Evolutionary conservation across 1,284 basidiomycete genomes (phyloP), one percentile per base, ranked within the genome.

Genomic region (Sanghuangporus baumii): DNA sequence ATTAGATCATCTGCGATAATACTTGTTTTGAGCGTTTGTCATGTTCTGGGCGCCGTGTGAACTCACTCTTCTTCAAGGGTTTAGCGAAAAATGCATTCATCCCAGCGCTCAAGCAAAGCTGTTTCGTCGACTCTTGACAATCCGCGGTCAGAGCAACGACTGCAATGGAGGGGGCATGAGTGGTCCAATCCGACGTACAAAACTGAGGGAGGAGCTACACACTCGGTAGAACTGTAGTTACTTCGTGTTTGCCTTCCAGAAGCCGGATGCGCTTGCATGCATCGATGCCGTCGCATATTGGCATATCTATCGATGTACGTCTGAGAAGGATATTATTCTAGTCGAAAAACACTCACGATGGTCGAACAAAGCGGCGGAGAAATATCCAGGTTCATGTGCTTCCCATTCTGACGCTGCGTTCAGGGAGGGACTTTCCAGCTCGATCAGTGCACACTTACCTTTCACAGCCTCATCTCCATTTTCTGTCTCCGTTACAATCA

Each of bases 51-150:
- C 7, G n/a, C 0, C 26, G 6, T 5, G 6, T 48, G 31, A 9
- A 74, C 82, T 65, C 64, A 86, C 86, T 74, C 71, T 83, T 85
- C 69, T 78, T 82, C 43, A 88, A 72, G 6, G 87, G 87, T 73
- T 89, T 89, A 69, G 83, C 87, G 66, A 88, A 80, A 71, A 88
- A 89, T 3, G 78, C 76, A 68, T 88, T 87, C 87, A 89, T 88
- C 16, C 87, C 87, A 7, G 87, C 85, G 67, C 85, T 87, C 18
- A 88, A 71, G 68, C 87, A 89, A 12, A 88, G 75, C 69, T 86
- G 82, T 70, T 88, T 88, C 2, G 87, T 88, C 5, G 85, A 87
- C 62, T 87, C 86, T 72, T 89, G 87, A 67, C 84, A 86, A 70
- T 89, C 87, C 0, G 87, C 87, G 68, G 86, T 88, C 41, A 89